Evolutionary conservation across 1,139 yeast species (phyloP).

Genomic region (Magnusiomyces sp.): DNA sequence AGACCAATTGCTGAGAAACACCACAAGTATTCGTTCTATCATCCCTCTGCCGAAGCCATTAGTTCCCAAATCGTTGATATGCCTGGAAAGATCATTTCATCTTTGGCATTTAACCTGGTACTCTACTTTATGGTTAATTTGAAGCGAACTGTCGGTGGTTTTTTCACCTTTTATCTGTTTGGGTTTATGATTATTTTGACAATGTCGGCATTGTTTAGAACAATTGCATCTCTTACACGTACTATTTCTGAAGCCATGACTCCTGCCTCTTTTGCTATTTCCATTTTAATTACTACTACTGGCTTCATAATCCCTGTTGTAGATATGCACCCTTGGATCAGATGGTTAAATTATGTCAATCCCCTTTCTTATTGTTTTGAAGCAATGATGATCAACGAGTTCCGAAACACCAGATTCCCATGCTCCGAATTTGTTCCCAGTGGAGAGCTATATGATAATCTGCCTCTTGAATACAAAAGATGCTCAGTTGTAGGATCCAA

Average conservation of each 20-base stretch:
- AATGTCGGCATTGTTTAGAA: slow-evolving; percentile 66
- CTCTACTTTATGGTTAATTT: slow-evolving; percentile 62
- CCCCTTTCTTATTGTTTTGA: slow-evolving; percentile 67
- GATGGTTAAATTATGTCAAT: slow-evolving; percentile 69
- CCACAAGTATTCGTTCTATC: slow-evolving; percentile 63
- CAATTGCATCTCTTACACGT: slow-evolving; percentile 56
- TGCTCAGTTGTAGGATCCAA: slow-evolving; percentile 59
- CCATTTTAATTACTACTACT: slow-evolving; percentile 59
- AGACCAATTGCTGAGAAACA: slow-evolving; percentile 77
- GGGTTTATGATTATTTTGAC: slow-evolving; percentile 47
- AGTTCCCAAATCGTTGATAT: slow-evolving; percentile 61
- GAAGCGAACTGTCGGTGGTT: slow-evolving; percentile 56
- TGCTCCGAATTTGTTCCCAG: slow-evolving; percentile 46
- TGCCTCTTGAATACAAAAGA: slow-evolving; percentile 37
- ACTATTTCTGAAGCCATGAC: slow-evolving; percentile 63
- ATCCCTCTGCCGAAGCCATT: slow-evolving; percentile 69
- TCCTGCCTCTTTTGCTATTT: slow-evolving; percentile 55
- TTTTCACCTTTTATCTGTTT: slow-evolving; percentile 57
- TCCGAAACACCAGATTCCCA: slow-evolving; percentile 37
- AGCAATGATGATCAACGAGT: slow-evolving; percentile 58
- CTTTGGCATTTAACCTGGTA: slow-evolving; percentile 51
- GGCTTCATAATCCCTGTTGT: slow-evolving; percentile 67
- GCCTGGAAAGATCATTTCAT: slow-evolving; percentile 51
- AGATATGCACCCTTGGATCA: slow-evolving; percentile 66
- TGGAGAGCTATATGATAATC: slow-evolving; percentile 37